Percentiles rank a stretch among this genome's conserved stretches.
phyloP scores from a whole-genome alignment of 1,284 basidiomycete species.

The Wolfiporia cocos region DNA sequence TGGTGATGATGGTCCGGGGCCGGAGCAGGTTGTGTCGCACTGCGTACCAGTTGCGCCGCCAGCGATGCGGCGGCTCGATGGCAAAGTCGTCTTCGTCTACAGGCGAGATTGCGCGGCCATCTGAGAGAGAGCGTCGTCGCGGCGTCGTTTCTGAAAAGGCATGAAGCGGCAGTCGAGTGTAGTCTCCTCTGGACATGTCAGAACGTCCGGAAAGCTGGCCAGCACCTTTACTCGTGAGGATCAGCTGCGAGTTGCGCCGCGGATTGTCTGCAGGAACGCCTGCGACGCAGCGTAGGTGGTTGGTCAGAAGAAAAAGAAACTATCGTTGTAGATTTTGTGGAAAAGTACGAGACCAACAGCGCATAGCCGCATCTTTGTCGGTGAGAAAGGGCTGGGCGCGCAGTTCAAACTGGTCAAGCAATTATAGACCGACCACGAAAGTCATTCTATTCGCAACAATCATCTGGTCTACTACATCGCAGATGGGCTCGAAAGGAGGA shows the following conservation, averaged over 20 bases:
- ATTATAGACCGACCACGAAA: slow-evolving; percentile 4
- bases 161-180: slow-evolving; percentile 10
- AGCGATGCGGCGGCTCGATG: slow-evolving; percentile 1
- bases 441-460: slow-evolving; percentile 6
- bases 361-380: no score
- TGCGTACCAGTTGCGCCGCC: slow-evolving; percentile 6
- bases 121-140: slow-evolving; percentile 6
- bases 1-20: slow-evolving; percentile 12
- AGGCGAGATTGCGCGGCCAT: slow-evolving; percentile 1
- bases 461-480: slow-evolving; percentile 2
- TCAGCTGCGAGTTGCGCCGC: no score
- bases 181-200: slow-evolving; percentile 12
- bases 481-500: slow-evolving; percentile 5
- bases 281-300: no score
- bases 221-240: no score
- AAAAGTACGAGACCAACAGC: no score
- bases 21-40: slow-evolving; percentile 8
- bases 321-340: no score
- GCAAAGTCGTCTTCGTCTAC: neutral
- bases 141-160: slow-evolving; percentile 7
- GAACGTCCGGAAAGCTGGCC: no score
- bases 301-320: no score
- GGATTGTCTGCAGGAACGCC: no score
- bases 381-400: no score
- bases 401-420: no score